Base-by-base conservation (phyloP, 495 filamentous ascomycete genomes). In the Aspergillus bridgeri region DNA sequence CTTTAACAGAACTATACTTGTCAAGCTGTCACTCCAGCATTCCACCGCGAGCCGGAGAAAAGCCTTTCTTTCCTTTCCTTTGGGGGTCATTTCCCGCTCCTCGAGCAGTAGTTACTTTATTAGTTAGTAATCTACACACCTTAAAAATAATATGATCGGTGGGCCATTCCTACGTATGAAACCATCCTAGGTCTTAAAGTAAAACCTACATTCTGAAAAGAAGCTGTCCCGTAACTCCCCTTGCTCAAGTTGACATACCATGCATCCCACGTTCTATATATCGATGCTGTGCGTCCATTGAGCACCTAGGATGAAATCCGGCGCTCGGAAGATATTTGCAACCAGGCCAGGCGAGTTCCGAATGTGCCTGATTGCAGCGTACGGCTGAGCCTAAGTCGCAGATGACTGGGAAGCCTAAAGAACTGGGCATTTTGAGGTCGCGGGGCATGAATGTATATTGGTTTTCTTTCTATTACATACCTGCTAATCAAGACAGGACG, bases 221-320 rank as follows among this genome's bases (percentile, higher is more conserved):
- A 27, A 27, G 4, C 7, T 7, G 7, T 27, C 25, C 7, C 25
- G 3, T 54, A 48, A 42, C 74, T 67, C 19, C 51, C 59, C 9
- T 66, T 49, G 50, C 79, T 54, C 2, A 80, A 54, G 15, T 45
- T 3, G 19, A 45, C 42, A 70, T 65, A 77, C 77, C 68, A 79
- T 66, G n/a, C 72, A 65, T 48, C 74, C 77, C 59, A 77, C 61
- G 42, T 65, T 68, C 75, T 75, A 79, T 57, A 80, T 71, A 65
- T 80, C 75, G 25, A 75, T 60, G 9, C 65, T 74, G 46, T 61
- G 69, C 47, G 63, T 60, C 75, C 77, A 80, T 51, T 60, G 62
- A 48, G 61, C 66, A 52, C 66, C 53, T 48, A 78, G 44, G 46
- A 78, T 71, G 2, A 79, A 61, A 46, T 80, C 76, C 5, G 77